Evolutionary conservation across 257 asterid species (phyloP).

Genomic region (Nicotiana tomentosiformis): DNA sequence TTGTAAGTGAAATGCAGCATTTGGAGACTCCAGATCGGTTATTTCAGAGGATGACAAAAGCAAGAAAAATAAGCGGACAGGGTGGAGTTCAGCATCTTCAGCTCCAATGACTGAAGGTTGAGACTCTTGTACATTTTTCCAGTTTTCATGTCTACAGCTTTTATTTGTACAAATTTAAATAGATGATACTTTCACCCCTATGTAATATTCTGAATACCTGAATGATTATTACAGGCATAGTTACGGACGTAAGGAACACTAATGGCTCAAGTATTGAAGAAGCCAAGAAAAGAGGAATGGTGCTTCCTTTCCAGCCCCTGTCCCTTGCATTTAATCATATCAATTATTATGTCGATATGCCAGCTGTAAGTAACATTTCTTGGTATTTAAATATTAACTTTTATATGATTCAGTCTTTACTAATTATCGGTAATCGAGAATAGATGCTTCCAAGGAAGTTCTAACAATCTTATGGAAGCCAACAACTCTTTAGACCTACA

Average conservation of each 20-base stretch:
- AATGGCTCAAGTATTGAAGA: constrained; percentile 16
- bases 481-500: neutral
- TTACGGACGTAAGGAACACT: constrained; percentile 30
- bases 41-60: constrained; percentile 34
- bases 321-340: constrained; percentile 81
- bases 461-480: neutral
- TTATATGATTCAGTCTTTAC: neutral
- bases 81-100: constrained; percentile 28
- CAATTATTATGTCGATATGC: constrained; percentile 91
- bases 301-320: constrained; percentile 85
- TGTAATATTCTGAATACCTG: neutral
- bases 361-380: constrained; percentile 56
- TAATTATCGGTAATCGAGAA: neutral
- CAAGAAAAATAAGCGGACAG: constrained; percentile 22
- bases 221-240: constrained; percentile 36
- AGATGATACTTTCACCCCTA: neutral
- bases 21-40: constrained; percentile 59
- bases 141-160: neutral
- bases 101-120: constrained; percentile 40
- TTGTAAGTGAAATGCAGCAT: constrained; percentile 42
- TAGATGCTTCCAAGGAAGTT: neutral
- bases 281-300: constrained; percentile 66
- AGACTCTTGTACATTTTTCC: neutral
- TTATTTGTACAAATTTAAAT: too few species aligned
- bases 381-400: neutral